These are phyloP conservation scores for Astrothelium subdiscretum DNA, from an alignment of 495 filamentous ascomycete species.

Conservation along the genomic window DNA sequence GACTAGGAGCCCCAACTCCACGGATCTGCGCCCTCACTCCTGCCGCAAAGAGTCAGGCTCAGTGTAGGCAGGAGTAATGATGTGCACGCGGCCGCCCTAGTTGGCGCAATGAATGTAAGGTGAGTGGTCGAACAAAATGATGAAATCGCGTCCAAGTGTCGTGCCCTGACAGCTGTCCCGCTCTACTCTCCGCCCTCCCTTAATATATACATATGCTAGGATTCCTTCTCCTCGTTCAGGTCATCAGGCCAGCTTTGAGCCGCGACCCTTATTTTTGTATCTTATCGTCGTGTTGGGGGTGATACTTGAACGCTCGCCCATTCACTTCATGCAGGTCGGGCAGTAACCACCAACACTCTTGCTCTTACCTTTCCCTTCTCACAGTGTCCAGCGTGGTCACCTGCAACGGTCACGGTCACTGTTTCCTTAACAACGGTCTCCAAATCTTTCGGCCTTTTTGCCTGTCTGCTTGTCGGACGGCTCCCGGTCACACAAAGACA, in stretches of 20 bases:
- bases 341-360: neutral
- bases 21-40: neutral
- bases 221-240: neutral
- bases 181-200: neutral
- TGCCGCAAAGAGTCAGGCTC: neutral
- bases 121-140: neutral
- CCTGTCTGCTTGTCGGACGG: neutral
- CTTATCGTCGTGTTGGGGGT: neutral
- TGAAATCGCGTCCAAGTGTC: neutral
- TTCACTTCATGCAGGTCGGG: neutral
- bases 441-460: neutral
- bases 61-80: neutral
- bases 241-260: neutral
- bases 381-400: neutral
- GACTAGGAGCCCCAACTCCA: neutral
- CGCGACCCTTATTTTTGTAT: neutral
- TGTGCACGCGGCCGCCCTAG: neutral
- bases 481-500: neutral
- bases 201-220: neutral
- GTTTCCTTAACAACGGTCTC: neutral
- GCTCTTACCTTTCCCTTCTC: neutral
- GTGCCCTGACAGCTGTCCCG: neutral
- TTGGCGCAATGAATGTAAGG: constrained; percentile 2
- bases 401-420: neutral
- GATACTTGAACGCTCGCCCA: neutral